A percentile compares a stretch with the other conserved stretches of the same genome.
phyloP scores from a whole-genome alignment of 73 alveolate genomes.

The Paraurostyla sp. region DNA sequence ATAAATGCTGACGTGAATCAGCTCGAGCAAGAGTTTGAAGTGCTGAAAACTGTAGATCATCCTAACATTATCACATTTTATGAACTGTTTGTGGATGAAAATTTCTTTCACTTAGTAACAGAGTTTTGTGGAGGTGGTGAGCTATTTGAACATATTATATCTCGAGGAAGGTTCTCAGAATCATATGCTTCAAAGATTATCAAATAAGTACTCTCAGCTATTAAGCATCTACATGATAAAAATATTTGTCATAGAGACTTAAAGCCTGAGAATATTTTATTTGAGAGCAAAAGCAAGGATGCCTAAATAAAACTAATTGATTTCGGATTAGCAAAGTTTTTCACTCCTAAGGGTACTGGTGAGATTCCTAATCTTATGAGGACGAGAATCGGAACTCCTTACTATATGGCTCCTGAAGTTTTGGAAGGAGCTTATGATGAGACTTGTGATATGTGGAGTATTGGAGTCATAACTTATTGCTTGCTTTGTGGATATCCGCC shows the following conservation, averaged over 20 bases:
- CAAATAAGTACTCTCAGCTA: constrained; percentile 51
- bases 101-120: constrained; percentile 68
- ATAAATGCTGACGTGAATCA: constrained; percentile 35
- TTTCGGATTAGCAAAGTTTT: constrained; percentile 52
- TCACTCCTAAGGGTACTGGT: constrained; percentile 12
- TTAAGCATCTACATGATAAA: constrained; percentile 59
- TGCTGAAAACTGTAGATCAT: constrained; percentile 74
- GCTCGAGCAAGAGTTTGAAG: constrained; percentile 67
- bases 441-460: constrained; percentile 54
- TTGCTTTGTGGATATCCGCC: constrained; percentile 53
- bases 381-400: constrained; percentile 44
- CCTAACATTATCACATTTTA: constrained; percentile 76
- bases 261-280: constrained; percentile 53
- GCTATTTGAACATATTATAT: constrained; percentile 72
- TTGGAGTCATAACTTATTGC: constrained; percentile 38
- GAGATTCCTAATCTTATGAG: neutral
- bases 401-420: constrained; percentile 55
- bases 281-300: constrained; percentile 6
- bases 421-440: constrained; percentile 45
- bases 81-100: constrained; percentile 69
- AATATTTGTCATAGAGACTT: constrained; percentile 58
- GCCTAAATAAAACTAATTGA: constrained; percentile 32
- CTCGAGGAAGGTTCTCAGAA: constrained; percentile 56
- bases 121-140: constrained; percentile 78
- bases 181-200: constrained; percentile 31